phyloP scores from a whole-genome alignment of 2,329 filamentous ascomycete species.

The Coniochaeta sp. region DNA sequence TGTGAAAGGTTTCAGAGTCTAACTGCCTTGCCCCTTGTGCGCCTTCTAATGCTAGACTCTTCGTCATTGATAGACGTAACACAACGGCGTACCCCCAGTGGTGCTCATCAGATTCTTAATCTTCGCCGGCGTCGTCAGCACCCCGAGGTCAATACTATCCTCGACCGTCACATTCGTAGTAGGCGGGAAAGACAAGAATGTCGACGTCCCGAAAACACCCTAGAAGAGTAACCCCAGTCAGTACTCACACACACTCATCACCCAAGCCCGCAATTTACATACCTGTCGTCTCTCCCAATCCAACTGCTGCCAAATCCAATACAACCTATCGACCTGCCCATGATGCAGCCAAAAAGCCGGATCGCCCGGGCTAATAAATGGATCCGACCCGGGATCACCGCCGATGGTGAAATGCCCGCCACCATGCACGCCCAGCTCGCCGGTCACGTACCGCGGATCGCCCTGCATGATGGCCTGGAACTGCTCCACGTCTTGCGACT shows the following conservation, averaged over 20 bases:
- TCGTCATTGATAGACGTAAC: constrained; percentile 34
- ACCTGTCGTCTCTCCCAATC: constrained; percentile 16
- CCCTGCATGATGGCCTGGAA: constrained; percentile 36
- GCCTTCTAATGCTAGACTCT: no score
- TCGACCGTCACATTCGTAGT: constrained; percentile 34
- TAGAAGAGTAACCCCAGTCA: constrained; percentile 5
- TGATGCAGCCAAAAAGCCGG: constrained; percentile 16
- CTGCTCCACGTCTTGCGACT: constrained; percentile 23
- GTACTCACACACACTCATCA: background rate
- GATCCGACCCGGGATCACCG: constrained; percentile 15
- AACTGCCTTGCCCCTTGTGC: no score
- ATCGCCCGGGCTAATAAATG: constrained; percentile 12
- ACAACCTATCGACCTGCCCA: constrained; percentile 13
- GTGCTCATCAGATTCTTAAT: constrained; percentile 32
- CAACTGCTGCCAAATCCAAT: constrained; percentile 18
- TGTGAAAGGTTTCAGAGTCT: no score
- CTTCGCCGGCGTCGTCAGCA: constrained; percentile 24
- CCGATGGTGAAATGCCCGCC: constrained; percentile 28
- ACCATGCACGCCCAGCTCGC: constrained; percentile 22
- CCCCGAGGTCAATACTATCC: constrained; percentile 25
- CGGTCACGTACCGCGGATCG: constrained; percentile 17
- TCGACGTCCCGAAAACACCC: constrained; percentile 33
- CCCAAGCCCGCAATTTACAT: background rate
- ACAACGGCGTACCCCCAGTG: constrained; percentile 31
- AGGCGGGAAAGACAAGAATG: constrained; percentile 30